Evolutionary conservation across 192 early-diverging fungal genomes (phyloP), one percentile per base, ranked within the genome.

Genomic region (Coemansia sp.): DNA sequence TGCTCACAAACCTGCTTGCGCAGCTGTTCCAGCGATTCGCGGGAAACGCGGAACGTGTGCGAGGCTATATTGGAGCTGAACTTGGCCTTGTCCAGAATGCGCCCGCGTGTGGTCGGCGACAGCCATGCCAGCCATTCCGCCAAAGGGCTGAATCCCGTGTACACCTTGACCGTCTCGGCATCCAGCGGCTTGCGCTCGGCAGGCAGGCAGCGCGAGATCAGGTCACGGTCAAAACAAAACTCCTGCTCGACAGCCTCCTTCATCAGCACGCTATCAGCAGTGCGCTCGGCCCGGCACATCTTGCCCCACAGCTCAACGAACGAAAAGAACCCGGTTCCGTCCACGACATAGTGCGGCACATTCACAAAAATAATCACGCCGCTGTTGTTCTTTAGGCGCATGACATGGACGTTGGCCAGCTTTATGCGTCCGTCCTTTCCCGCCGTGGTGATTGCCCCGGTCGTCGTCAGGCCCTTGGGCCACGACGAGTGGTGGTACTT

Each of bases 81-180:
- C 22, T 61, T 67, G 10, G 65, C 64, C 35, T 56, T 60, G 54
- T 56, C 59, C 48, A 77, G 35, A n/a, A 77, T 23, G 33, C 35
- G 18, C 3, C 68, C 57, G 12, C 74, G 68, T 10, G 74, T 71
- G 5, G 16, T 62, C 1, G 74, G 74, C 28, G 74, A 77, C 45
- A 77, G 53, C 74, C 74, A 77, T 0, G 74, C 74, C 12, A 77
- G 58, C 74, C 68, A 71, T 21, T 77, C 69, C 6, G 68, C 74
- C 0, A 77, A 6, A 5, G 64, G 68, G 21, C 51, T 71, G 32
- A 67, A 67, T 0, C 61, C 61, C 0, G 52, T 60, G 55, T 71
- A 77, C 11, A 71, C 53, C 1, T 46, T n/a, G 23, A 58, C 9
- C 1, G 74, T 77, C 24, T 59, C 49, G 0, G 7, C 3, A 24